A percentile compares a stretch with the other conserved stretches of the same genome.
Evolutionary conservation across 1,284 basidiomycete species (phyloP).

Genomic region (Ceratobasidium sp.): DNA sequence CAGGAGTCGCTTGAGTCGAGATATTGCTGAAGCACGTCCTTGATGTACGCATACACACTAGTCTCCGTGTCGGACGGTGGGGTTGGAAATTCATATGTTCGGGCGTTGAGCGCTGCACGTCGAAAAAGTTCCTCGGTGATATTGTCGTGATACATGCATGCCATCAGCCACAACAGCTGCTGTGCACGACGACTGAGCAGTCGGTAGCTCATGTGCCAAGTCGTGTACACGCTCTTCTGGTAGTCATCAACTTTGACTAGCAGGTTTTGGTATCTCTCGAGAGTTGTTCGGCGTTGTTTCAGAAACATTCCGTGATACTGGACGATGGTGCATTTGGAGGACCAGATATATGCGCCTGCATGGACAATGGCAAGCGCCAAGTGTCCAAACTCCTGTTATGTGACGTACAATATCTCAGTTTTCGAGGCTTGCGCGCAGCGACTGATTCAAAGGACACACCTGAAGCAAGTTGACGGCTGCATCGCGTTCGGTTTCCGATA

Average conservation of each 20-base stretch:
- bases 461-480: not conserved
- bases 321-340: not conserved
- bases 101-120: not conserved
- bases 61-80: not conserved
- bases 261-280: not conserved
- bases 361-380: constrained; percentile 30
- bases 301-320: constrained; percentile 4
- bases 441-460: not conserved
- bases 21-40: not conserved
- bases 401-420: not conserved
- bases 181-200: not conserved
- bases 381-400: constrained; percentile 22
- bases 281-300: not conserved
- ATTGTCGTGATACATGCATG: not conserved
- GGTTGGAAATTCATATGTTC: not conserved
- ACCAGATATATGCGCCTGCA: constrained; percentile 29
- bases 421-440: no score
- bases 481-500: not conserved
- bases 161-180: constrained; percentile 6
- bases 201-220: constrained; percentile 26
- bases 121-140: constrained; percentile 17
- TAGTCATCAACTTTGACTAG: constrained; percentile 12
- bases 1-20: not conserved
- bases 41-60: not conserved
- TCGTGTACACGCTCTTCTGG: constrained; percentile 30